Evolutionary conservation across 371 early-diverging fungal species (phyloP).

Genomic region (Rhizopus stolonifer): DNA sequence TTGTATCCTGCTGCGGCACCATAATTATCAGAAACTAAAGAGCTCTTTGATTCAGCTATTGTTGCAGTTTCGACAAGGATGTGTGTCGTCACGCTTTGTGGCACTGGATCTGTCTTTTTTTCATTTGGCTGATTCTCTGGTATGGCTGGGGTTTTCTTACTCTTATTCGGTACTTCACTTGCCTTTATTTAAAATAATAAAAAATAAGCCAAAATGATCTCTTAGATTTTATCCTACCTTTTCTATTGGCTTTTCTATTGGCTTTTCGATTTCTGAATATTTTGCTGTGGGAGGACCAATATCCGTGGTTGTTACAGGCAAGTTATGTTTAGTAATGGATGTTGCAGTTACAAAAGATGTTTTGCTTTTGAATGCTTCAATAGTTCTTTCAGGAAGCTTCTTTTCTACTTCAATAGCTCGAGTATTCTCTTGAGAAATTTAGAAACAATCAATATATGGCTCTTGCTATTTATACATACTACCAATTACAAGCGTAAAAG

Average conservation of each 20-base stretch:
- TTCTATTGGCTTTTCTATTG: too few relatives aligned
- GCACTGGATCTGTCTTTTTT: not conserved
- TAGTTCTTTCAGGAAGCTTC: not conserved
- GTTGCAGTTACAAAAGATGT: too few relatives aligned
- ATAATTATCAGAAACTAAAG: slow-evolving; percentile 11
- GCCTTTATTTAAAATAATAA: too few relatives aligned
- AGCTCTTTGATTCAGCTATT: not conserved
- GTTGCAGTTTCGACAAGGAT: not conserved
- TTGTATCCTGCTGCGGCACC: slow-evolving; percentile 20
- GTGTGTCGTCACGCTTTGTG: not conserved
- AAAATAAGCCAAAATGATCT: too few relatives aligned
- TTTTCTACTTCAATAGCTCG: not conserved
- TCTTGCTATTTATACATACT: not conserved
- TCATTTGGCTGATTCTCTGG: not conserved
- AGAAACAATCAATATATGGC: not conserved
- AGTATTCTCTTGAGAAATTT: not conserved
- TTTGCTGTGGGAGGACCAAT: too few relatives aligned
- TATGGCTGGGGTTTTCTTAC: too few relatives aligned
- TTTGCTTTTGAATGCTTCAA: too few relatives aligned
- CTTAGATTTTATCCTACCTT: too few relatives aligned
- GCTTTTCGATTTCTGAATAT: too few relatives aligned
- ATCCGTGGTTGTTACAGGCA: too few relatives aligned
- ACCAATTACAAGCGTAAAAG: not conserved
- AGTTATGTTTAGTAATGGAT: too few relatives aligned
- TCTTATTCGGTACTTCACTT: too few relatives aligned